Conservation (phyloP, 331 rosid species). For the Malus hybrid region DNA sequence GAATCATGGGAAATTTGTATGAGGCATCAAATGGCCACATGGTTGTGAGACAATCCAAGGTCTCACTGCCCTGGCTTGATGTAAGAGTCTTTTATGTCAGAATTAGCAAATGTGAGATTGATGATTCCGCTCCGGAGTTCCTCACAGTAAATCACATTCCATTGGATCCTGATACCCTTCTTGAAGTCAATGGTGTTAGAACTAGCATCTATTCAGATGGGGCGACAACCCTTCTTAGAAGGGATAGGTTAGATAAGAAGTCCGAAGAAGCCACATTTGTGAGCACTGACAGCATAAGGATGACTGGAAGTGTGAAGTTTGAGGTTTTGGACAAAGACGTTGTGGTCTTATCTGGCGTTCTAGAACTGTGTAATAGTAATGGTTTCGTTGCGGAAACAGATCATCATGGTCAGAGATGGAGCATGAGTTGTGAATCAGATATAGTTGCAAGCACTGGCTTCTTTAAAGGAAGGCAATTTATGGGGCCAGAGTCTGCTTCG, state of each 20-base stretch:
- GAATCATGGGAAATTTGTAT: conserved; percentile 44
- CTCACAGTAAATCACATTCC: conserved; percentile 69
- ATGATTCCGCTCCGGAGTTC: conserved; percentile 53
- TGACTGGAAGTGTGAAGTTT: conserved; percentile 62
- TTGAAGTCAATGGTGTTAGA: conserved; percentile 75
- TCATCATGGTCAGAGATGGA: conserved; percentile 46
- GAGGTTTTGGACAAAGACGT: conserved; percentile 64
- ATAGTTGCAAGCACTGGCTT: conserved; percentile 35
- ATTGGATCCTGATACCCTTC: conserved; percentile 58
- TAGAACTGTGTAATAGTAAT: conserved; percentile 41
- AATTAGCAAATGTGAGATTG: conserved; percentile 65
- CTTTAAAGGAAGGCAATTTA: conserved; percentile 42
- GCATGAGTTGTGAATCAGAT: conserved; percentile 54
- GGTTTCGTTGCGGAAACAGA: conserved; percentile 30
- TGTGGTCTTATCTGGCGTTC: conserved; percentile 54
- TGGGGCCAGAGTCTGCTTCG: conserved; percentile 32
- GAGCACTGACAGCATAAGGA: conserved; percentile 75
- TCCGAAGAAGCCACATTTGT: conserved; percentile 80
- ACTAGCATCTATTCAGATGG: conserved; percentile 51
- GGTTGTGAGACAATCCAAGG: conserved; percentile 43
- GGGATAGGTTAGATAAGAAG: conserved; percentile 67
- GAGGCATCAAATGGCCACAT: conserved; percentile 40
- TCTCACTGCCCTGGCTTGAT: conserved; percentile 69
- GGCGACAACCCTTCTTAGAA: conserved; percentile 46
- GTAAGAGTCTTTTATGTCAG: conserved; percentile 65